A percentile compares a stretch with the other conserved stretches of the same genome.
Evolutionary conservation across 768 basidiomycete genomes (phyloP).

Genomic region (Porpolomopsis calyptriformis): DNA sequence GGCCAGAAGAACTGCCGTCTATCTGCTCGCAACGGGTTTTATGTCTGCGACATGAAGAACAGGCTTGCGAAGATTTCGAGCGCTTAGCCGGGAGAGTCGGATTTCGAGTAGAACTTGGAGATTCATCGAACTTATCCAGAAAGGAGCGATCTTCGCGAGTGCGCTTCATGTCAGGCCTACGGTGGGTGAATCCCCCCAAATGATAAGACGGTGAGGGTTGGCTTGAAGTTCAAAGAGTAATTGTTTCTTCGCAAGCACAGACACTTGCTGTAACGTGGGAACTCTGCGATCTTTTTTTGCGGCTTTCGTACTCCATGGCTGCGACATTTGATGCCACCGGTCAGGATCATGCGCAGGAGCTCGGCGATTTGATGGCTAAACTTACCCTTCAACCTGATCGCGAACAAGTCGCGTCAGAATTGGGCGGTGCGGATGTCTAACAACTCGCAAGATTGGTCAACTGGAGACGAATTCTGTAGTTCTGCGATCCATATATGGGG

Average conservation of each 20-base stretch:
- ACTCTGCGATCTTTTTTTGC: too few species aligned
- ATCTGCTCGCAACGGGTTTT: conserved; percentile 42
- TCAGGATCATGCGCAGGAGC: background rate
- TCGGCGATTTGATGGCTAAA: background rate
- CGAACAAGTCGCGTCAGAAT: conserved; percentile 37
- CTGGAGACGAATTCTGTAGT: conserved; percentile 29
- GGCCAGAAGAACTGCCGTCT: conserved; percentile 22
- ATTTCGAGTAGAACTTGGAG: background rate
- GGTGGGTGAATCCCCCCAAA: too few species aligned
- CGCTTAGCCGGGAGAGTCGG: conserved; percentile 18
- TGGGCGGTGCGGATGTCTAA: conserved; percentile 26
- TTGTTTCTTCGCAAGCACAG: too few species aligned
- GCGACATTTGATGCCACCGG: background rate
- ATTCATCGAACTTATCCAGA: background rate
- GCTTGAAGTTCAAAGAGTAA: too few species aligned
- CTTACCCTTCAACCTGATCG: conserved; percentile 25
- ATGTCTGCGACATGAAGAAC: conserved; percentile 35
- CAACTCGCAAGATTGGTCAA: background rate
- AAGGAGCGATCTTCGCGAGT: background rate
- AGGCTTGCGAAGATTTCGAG: conserved; percentile 35
- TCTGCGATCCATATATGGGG: conserved; percentile 76
- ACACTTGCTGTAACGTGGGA: too few species aligned
- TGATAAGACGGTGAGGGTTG: too few species aligned
- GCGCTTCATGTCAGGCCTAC: too few species aligned
- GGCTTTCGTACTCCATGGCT: too few species aligned